A percentile compares a stretch with the other conserved stretches of the same genome.
Evolutionary conservation across 345 rosid species (phyloP).

Genomic region (Moricandia moricandioides): DNA sequence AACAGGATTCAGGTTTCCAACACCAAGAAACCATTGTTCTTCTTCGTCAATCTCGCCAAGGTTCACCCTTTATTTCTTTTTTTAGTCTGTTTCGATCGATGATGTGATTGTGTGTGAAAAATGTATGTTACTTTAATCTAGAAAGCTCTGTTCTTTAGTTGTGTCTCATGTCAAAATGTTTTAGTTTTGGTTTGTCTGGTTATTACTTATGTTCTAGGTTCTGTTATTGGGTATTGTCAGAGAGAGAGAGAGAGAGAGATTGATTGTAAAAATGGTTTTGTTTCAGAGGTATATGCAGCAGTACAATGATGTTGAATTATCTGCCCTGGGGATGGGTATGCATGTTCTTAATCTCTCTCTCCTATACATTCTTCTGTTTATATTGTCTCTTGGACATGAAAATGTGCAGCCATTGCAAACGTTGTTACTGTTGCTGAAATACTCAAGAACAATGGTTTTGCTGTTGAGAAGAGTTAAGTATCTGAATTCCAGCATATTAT

Average conservation of each 20-base stretch:
- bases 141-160: background rate
- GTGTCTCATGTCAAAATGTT: background rate
- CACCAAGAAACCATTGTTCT: conserved; percentile 89
- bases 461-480: conserved; percentile 61
- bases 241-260: background rate
- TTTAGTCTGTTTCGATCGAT: background rate
- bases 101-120: background rate
- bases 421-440: conserved; percentile 89
- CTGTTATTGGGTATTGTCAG: background rate
- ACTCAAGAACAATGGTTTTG: conserved; percentile 48
- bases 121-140: background rate
- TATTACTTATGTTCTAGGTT: background rate
- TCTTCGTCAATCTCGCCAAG: conserved; percentile 40
- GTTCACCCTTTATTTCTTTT: conserved; percentile 19
- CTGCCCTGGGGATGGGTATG: conserved; percentile 96
- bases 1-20: conserved; percentile 91
- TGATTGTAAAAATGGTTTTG: background rate
- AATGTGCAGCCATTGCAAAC: conserved; percentile 74
- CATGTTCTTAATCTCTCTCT: background rate
- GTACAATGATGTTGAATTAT: conserved; percentile 75
- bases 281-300: conserved; percentile 94
- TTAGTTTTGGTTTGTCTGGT: background rate
- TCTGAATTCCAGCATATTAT: background rate
- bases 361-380: background rate
- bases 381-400: background rate